Evolutionary conservation across 148 eudicot species (phyloP).

Genomic region (Chenopodium formosanum): DNA sequence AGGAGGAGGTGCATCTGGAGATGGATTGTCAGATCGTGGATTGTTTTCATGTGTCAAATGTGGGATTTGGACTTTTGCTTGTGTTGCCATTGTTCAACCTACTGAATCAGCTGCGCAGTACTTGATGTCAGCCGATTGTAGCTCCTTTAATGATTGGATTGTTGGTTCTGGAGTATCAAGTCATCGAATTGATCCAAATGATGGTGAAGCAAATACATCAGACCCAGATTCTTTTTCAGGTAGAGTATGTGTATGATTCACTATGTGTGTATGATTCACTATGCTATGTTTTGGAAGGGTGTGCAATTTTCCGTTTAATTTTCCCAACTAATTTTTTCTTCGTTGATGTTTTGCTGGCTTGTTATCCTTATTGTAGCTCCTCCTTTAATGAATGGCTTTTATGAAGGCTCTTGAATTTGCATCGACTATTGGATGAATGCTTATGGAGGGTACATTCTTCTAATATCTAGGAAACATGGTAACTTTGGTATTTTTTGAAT

Average conservation of each 20-base stretch:
- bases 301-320: background rate
- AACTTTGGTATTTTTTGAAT: slow-evolving; percentile 1
- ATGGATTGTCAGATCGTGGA: slow-evolving; percentile 56
- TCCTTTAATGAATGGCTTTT: too few relatives aligned
- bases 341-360: background rate
- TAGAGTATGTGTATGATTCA: slow-evolving; percentile 20
- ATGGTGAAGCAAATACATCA: slow-evolving; percentile 27
- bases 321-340: background rate
- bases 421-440: too few relatives aligned
- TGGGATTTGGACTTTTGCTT: slow-evolving; percentile 92
- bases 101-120: slow-evolving; percentile 67
- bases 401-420: too few relatives aligned
- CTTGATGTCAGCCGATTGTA: slow-evolving; percentile 76
- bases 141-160: slow-evolving; percentile 43
- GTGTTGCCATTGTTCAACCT: slow-evolving; percentile 88
- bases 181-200: slow-evolving; percentile 31
- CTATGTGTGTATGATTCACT: background rate
- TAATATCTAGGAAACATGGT: background rate
- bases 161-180: slow-evolving; percentile 35
- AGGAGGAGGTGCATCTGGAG: slow-evolving; percentile 42
- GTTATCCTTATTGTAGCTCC: too few relatives aligned
- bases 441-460: background rate
- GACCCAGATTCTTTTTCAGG: slow-evolving; percentile 52
- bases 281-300: background rate
- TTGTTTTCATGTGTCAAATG: slow-evolving; percentile 95